A percentile compares a stretch with the other conserved stretches of the same genome.
Evolutionary conservation across 805 yeast genomes (phyloP).

Genomic region (Saccharomycopsis malanga): DNA sequence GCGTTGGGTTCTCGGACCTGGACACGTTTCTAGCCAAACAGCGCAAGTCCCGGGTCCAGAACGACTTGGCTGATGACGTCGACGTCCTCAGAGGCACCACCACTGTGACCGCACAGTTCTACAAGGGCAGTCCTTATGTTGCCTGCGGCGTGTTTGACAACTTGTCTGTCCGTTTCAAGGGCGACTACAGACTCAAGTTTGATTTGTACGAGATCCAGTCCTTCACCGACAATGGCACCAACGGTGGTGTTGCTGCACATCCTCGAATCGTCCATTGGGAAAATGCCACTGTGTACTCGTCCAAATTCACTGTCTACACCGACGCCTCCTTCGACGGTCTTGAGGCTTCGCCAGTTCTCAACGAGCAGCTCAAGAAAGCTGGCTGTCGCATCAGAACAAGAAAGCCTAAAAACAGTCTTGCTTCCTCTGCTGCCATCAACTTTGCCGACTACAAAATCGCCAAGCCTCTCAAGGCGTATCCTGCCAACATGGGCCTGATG

Average conservation of each 20-base stretch:
- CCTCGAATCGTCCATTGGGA: constrained; percentile 19
- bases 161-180: constrained; percentile 21
- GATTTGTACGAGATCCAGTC: constrained; percentile 21
- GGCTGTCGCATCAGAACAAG: constrained; percentile 22
- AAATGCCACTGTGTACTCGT: constrained; percentile 9
- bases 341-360: constrained; percentile 20
- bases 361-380: constrained; percentile 19
- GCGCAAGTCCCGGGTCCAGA: constrained; percentile 16
- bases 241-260: not conserved
- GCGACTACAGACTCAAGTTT: constrained; percentile 19
- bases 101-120: constrained; percentile 20
- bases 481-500: not conserved
- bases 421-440: not conserved
- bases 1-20: constrained; percentile 15
- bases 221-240: constrained; percentile 3
- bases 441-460: constrained; percentile 8
- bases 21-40: constrained; percentile 20
- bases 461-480: constrained; percentile 4
- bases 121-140: constrained; percentile 19
- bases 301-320: constrained; percentile 21
- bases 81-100: constrained; percentile 22
- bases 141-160: constrained; percentile 22
- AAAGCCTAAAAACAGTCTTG: constrained; percentile 10
- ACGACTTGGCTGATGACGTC: constrained; percentile 5
- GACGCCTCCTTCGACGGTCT: constrained; percentile 22